These are phyloP conservation scores for Hylodesmum podocarpum DNA, from an alignment of 306 rosid genomes.

Conservation along the genomic window DNA sequence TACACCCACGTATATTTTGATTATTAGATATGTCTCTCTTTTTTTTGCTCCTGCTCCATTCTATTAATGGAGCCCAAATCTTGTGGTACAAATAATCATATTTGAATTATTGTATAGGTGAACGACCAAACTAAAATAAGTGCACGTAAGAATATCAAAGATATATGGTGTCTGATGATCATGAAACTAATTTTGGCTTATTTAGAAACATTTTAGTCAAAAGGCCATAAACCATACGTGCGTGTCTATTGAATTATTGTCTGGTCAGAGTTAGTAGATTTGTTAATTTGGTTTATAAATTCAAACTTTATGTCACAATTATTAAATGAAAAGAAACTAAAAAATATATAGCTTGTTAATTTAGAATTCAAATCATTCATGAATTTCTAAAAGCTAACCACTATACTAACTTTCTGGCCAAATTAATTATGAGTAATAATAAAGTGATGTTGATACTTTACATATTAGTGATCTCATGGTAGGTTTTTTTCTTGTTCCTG, in stretches of 20 bases:
- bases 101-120: slow-evolving; percentile 45
- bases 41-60: slow-evolving; percentile 32
- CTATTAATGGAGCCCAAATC: slow-evolving; percentile 28
- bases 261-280: not conserved
- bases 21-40: not conserved
- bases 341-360: not conserved
- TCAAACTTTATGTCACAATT: not conserved
- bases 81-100: not conserved
- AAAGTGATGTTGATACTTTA: not conserved
- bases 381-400: not conserved
- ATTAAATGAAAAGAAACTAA: not conserved
- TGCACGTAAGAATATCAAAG: slow-evolving; percentile 26
- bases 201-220: slow-evolving; percentile 14
- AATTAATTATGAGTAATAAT: not conserved
- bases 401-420: not conserved
- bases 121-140: slow-evolving; percentile 43
- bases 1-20: not conserved
- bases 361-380: not conserved
- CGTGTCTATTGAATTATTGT: not conserved
- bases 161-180: slow-evolving; percentile 29
- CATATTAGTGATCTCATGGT: not conserved
- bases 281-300: not conserved
- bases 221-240: not conserved
- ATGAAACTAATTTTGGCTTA: slow-evolving; percentile 9
- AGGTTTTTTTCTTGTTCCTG: not conserved